Evolutionary conservation across 2,329 filamentous ascomycete species (phyloP).

Genomic region (Fusarium nematophilum): DNA sequence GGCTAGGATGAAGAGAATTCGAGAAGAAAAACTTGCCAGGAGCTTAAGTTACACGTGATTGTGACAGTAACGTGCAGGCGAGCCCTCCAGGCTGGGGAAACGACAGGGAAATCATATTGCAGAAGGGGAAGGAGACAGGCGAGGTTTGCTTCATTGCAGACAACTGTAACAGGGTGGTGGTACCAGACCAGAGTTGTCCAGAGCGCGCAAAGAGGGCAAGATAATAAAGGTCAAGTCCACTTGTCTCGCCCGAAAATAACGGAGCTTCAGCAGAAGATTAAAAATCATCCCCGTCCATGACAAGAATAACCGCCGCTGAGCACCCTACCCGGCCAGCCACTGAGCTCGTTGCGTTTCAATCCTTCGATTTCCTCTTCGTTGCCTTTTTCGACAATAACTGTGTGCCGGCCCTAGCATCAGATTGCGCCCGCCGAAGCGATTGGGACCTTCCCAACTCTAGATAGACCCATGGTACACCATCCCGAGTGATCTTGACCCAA

Average conservation of each 20-base stretch:
- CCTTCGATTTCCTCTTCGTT: constrained; percentile 31
- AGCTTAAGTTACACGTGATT: constrained; percentile 4
- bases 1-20: background rate
- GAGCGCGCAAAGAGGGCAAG: no score
- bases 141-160: background rate
- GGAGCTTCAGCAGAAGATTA: no score
- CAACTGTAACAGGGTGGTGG: constrained; percentile 5
- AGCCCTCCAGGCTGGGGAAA: background rate
- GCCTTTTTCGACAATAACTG: constrained; percentile 13
- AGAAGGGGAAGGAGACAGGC: background rate
- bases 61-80: constrained; percentile 4
- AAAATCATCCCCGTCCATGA: no score
- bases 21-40: background rate
- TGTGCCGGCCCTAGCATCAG: constrained; percentile 1
- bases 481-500: background rate
- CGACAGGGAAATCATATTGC: background rate
- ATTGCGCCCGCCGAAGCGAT: background rate
- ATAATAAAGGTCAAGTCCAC: no score
- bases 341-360: background rate
- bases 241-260: no score
- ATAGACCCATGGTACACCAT: background rate
- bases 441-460: background rate
- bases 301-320: no score
- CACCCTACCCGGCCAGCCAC: no score
- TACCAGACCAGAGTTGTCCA: background rate